Evolutionary conservation across 257 asterid genomes (phyloP), one percentile per base, ranked within the genome.

Genomic region (Plantago ovata): DNA sequence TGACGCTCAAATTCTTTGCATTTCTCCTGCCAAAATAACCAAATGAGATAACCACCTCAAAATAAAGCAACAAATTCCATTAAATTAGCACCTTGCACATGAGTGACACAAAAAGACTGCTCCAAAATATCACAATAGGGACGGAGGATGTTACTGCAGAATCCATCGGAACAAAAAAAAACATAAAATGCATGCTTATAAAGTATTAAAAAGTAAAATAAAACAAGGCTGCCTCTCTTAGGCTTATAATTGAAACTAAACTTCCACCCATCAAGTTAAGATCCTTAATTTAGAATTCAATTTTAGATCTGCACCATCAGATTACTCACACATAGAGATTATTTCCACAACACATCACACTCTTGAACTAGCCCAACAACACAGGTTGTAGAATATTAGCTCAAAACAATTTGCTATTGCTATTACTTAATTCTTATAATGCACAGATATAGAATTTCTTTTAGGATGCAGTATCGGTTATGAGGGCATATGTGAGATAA

Each of bases 21-120:
- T 43, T 47, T 70, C 51, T 75, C 86, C 98, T 90, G 86, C 67
- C 51, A 72, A 74, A 72, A 76, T 56, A 62, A 67, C 48, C 66
- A 46, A 54, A 20, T 56, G 7, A 39, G 1, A 65, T 58, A 49
- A 55, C 61, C 13, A 48, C 13, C 18, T 8, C 16, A 46, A 10
- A 42, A 16, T 24, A 24, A 24, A 24, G 32, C 32, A 24, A 24
- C 32, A 24, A 24, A 24, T 24, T 24, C 32, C 32, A 2, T 24
- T 24, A 24, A 24, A 24, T 24, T 24, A 24, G 32, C 32, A 24
- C 32, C 32, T 24, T 24, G 32, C 32, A 24, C 32, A 24, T 24
- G n/a, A n/a, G n/a, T n/a, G n/a, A n/a, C n/a, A n/a, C n/a, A n/a
- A n/a, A n/a, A n/a, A 39, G 15, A 63, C 48, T 47, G 59, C 67